Percentiles rank a stretch among this genome's conserved stretches.
phyloP scores from a whole-genome alignment of 2,329 filamentous ascomycete species.

The Grosmannia huntii region DNA sequence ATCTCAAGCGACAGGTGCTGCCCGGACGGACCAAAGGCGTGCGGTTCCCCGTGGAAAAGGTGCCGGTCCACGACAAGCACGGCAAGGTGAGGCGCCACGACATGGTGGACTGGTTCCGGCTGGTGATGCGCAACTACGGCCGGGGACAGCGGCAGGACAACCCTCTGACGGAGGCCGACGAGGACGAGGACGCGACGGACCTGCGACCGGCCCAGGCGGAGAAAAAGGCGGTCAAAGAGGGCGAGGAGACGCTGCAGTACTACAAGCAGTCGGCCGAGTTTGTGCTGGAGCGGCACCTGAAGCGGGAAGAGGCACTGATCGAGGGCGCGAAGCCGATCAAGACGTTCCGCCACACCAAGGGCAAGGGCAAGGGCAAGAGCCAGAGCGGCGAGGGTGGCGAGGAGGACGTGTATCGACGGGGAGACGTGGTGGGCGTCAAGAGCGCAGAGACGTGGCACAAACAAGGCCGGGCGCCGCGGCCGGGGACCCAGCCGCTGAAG shows the following conservation, averaged over 20 bases:
- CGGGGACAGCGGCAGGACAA: constrained; percentile 29
- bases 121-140: constrained; percentile 60
- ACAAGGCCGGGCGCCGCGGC: constrained; percentile 66
- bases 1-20: constrained; percentile 67
- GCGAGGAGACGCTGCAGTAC: constrained; percentile 72
- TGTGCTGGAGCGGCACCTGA: constrained; percentile 73
- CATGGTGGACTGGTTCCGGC: constrained; percentile 72
- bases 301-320: constrained; percentile 78
- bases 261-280: constrained; percentile 81
- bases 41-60: constrained; percentile 64
- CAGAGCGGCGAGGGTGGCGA: background rate
- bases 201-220: constrained; percentile 60
- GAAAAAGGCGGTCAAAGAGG: constrained; percentile 60
- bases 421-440: constrained; percentile 74
- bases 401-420: constrained; percentile 68
- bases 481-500: constrained; percentile 67
- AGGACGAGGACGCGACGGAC: constrained; percentile 66
- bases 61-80: constrained; percentile 63
- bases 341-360: constrained; percentile 55
- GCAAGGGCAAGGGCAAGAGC: constrained; percentile 48
- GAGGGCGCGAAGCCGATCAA: constrained; percentile 57
- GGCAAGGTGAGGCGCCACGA: constrained; percentile 69
- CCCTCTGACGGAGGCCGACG: constrained; percentile 58
- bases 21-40: constrained; percentile 85
- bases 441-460: constrained; percentile 97